phyloP scores from a whole-genome alignment of 1,284 basidiomycete genomes.

The Tremellales sp. region DNA sequence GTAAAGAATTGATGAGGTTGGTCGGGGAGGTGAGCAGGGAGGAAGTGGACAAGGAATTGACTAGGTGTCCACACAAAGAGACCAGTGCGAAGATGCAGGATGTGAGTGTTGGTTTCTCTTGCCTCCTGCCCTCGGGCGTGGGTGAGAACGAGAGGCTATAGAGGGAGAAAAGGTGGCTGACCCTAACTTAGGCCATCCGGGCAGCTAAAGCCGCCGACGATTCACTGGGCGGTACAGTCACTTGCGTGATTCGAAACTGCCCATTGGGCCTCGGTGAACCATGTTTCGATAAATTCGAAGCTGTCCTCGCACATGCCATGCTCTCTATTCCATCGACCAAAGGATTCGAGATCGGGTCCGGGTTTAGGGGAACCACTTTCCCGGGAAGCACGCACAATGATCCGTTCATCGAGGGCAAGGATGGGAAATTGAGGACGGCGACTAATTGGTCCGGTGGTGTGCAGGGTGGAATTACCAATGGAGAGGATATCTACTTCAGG shows the following conservation, averaged over 20 bases:
- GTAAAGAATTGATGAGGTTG: constrained; percentile 76
- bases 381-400: constrained; percentile 94
- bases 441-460: constrained; percentile 98
- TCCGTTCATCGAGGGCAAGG: constrained; percentile 65
- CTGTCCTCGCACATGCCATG: constrained; percentile 95
- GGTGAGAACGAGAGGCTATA: background rate
- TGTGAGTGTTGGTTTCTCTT: constrained; percentile 50
- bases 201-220: constrained; percentile 86
- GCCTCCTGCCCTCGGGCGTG: background rate
- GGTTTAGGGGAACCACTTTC: constrained; percentile 93
- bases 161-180: background rate
- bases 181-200: constrained; percentile 68
- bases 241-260: constrained; percentile 87
- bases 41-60: constrained; percentile 80
- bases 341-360: constrained; percentile 95
- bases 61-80: constrained; percentile 84
- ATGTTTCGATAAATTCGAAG: constrained; percentile 98
- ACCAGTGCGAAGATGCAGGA: constrained; percentile 87
- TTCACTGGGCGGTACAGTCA: constrained; percentile 95
- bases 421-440: constrained; percentile 71
- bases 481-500: constrained; percentile 97
- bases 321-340: constrained; percentile 98
- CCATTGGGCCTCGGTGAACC: constrained; percentile 94
- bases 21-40: constrained; percentile 77
- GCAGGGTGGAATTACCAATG: constrained; percentile 97